Evolutionary conservation across 1,139 yeast genomes (phyloP).

Genomic region (Yamadazyma dushanensis): DNA sequence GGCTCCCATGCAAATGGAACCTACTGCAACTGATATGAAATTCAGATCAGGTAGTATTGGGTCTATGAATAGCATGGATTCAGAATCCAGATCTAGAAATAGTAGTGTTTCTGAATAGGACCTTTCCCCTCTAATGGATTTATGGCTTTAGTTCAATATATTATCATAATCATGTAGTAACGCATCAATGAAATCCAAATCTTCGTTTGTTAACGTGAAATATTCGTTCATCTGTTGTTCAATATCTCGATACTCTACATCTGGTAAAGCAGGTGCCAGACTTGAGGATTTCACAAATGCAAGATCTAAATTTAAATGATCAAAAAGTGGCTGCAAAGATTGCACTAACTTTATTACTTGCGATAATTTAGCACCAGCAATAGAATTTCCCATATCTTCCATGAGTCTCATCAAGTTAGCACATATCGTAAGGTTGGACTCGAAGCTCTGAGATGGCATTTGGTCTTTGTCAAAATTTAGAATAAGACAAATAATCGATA

Average conservation of each 20-base stretch:
- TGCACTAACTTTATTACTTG: slow-evolving; percentile 20
- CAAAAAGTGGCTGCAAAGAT: slow-evolving; percentile 12
- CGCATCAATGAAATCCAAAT: slow-evolving; percentile 11
- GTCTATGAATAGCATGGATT: slow-evolving; percentile 16
- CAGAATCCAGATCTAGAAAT: slow-evolving; percentile 15
- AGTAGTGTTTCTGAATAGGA: slow-evolving; percentile 13
- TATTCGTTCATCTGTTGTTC: slow-evolving; percentile 1
- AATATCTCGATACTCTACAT: background rate
- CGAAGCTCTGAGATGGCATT: slow-evolving; percentile 15
- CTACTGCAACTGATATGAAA: slow-evolving; percentile 5
- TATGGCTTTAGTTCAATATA: slow-evolving; percentile 8
- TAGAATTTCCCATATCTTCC: slow-evolving; percentile 23
- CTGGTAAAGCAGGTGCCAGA: background rate
- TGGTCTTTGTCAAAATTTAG: slow-evolving; percentile 16
- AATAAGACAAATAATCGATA: slow-evolving; percentile 25
- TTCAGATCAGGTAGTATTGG: slow-evolving; percentile 23
- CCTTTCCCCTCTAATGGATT: no score
- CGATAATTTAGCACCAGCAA: slow-evolving; percentile 25
- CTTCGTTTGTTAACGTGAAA: slow-evolving; percentile 9
- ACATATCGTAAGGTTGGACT: slow-evolving; percentile 22
- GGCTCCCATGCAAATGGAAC: background rate
- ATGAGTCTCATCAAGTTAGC: slow-evolving; percentile 24
- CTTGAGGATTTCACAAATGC: background rate
- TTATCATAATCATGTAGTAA: slow-evolving; percentile 7
- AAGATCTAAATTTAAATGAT: background rate